Percentiles rank a stretch among this genome's conserved stretches.
Conservation (phyloP, 441 rosid species). For the Francoa sonchifolia region DNA sequence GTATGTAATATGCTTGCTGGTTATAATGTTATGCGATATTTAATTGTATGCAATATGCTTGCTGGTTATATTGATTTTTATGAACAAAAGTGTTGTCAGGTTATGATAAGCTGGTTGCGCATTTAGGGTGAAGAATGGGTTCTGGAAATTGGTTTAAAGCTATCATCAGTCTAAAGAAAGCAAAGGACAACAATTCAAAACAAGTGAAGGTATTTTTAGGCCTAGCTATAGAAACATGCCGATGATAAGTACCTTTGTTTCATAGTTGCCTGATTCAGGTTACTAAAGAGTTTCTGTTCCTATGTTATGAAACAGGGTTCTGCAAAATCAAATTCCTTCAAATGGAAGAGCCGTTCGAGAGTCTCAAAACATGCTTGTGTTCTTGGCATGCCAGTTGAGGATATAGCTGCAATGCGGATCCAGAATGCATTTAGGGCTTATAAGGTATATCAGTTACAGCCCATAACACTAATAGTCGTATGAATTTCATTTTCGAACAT, state of each 20-base stretch:
- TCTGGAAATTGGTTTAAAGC: constrained; percentile 72
- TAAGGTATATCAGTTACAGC: constrained; percentile 28
- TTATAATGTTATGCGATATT: too few species aligned
- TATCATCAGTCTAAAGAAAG: constrained; percentile 45
- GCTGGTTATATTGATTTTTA: neutral
- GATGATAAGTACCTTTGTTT: neutral
- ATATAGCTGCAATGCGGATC: constrained; percentile 71
- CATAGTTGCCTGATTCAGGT: neutral
- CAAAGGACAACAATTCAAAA: constrained; percentile 28
- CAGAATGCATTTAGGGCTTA: constrained; percentile 80
- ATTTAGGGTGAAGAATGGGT: constrained; percentile 16
- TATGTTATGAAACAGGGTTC: neutral
- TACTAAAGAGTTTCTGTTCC: neutral
- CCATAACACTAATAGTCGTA: neutral
- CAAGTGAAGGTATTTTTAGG: constrained; percentile 58
- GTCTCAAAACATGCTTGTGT: constrained; percentile 14
- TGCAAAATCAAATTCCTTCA: constrained; percentile 29
- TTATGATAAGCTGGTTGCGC: neutral
- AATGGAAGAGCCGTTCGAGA: constrained; percentile 30
- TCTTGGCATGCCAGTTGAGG: constrained; percentile 42
- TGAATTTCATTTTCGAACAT: neutral
- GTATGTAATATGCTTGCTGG: too few species aligned
- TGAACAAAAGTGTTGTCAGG: neutral
- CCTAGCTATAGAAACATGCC: too few species aligned
- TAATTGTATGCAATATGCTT: too few species aligned